These are phyloP conservation scores for Tetrahymena elliotti DNA, from an alignment of 73 alveolate species.

Conservation along the genomic window DNA sequence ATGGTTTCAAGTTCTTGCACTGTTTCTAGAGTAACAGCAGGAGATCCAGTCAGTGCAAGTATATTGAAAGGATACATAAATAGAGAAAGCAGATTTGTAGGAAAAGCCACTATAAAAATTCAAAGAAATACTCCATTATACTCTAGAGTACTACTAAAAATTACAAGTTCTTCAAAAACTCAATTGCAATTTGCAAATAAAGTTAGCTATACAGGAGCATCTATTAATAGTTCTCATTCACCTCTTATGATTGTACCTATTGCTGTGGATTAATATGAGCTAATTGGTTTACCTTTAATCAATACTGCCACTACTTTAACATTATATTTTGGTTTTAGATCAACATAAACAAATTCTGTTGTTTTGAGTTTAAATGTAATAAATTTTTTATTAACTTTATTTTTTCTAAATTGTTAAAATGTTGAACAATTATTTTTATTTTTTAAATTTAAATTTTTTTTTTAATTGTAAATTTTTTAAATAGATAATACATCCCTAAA, in stretches of 20 bases:
- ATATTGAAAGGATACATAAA: not conserved
- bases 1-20: not conserved
- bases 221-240: not conserved
- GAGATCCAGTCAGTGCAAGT: not conserved
- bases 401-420: no score
- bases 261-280: not conserved
- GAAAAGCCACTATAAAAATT: not conserved
- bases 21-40: not conserved
- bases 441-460: no score
- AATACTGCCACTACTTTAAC: not conserved
- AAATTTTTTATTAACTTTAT: no score
- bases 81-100: not conserved
- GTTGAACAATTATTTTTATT: no score
- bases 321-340: not conserved
- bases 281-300: not conserved
- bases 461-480: no score
- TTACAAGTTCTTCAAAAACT: not conserved
- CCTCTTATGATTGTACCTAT: not conserved
- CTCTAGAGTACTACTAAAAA: not conserved
- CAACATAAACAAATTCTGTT: not conserved
- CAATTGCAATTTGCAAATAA: not conserved
- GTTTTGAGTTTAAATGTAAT: not conserved
- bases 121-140: not conserved
- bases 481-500: not conserved
- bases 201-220: not conserved